Evolutionary conservation across 1,284 basidiomycete genomes (phyloP).

Genomic region (Trichosporon sp.): DNA sequence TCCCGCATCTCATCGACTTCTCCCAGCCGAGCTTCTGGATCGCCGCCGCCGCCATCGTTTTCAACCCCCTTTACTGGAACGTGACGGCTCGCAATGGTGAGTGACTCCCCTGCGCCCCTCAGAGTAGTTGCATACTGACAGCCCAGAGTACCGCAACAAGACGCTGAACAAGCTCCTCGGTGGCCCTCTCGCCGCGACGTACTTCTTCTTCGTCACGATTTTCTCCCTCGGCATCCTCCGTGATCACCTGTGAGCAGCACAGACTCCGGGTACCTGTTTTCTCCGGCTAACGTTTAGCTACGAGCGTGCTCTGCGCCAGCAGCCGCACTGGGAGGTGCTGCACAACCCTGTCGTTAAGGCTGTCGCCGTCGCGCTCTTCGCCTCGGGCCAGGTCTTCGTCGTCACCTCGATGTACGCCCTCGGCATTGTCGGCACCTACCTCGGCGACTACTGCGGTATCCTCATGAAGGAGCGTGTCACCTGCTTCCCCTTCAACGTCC

Average conservation of each 20-base stretch:
- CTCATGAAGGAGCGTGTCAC: slow-evolving; percentile 77
- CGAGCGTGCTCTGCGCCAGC: slow-evolving; percentile 43
- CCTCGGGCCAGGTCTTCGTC: slow-evolving; percentile 76
- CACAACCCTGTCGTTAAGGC: slow-evolving; percentile 65
- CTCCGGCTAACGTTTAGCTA: slow-evolving; percentile 39
- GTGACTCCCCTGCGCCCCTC: slow-evolving; percentile 37
- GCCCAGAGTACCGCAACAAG: slow-evolving; percentile 79
- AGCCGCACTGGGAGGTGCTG: slow-evolving; percentile 53
- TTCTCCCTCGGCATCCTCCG: slow-evolving; percentile 83
- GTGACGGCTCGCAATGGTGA: slow-evolving; percentile 87
- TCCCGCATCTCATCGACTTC: slow-evolving; percentile 59
- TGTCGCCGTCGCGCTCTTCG: slow-evolving; percentile 69
- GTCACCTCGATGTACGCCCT: slow-evolving; percentile 86
- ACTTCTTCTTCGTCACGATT: slow-evolving; percentile 86
- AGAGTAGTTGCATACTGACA: not conserved
- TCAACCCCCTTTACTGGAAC: slow-evolving; percentile 96
- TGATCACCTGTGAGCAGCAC: slow-evolving; percentile 72
- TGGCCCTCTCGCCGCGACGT: slow-evolving; percentile 76
- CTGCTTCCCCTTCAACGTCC: slow-evolving; percentile 93
- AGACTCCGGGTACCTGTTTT: not conserved
- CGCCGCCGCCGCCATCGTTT: slow-evolving; percentile 68
- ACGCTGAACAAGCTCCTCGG: slow-evolving; percentile 79
- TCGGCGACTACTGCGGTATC: slow-evolving; percentile 99
- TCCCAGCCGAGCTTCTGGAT: slow-evolving; percentile 68
- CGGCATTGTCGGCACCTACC: slow-evolving; percentile 83